Base-by-base conservation (phyloP, 306 rosid species). In the Begonia fuchsioides region DNA sequence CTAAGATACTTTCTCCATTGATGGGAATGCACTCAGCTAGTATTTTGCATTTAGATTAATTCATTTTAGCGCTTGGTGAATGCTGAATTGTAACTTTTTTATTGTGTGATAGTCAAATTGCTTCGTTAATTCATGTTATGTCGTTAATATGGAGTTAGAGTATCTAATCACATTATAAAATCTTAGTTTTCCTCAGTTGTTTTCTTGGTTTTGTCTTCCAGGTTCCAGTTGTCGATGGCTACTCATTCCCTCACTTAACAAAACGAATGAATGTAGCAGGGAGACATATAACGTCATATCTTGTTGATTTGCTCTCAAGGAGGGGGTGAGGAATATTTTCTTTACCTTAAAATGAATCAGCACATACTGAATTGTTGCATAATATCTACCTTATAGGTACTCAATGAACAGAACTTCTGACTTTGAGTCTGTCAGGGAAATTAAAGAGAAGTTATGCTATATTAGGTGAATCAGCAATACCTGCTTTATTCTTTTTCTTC, bases 171-270 rank as follows among this genome's bases (percentile, higher is more conserved):
- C 16, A 46, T 11, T n/a, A 35, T 16, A 18, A n/a, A 12, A 47
- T 26, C 35, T 26, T 26, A 48, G 19, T 9, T 20, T 49, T 38
- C 17, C 1, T 50, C 32, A 39, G 45, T 19, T 12, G 47, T 12
- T 17, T 32, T 39, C 60, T 62, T 57, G 13, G 13, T 53, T 64
- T 48, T 46, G 17, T 58, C 43, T 17, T 73, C 59, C 66, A 92
- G 98, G 98, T 85, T 71, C 98, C 98, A 15, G 98, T 92, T 52
- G 98, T 92, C 63, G 98, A 92, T 53, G 98, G 98, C 66, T 92
- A 85, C 75, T 82, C 94, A 54, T 92, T 92, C 63, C 98, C 98
- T 51, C 96, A 92, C 70, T 83, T 92, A 47, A 92, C 98, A 18
- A 92, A 92, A 62, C 76, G 98, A 66, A 92, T 85, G 98, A 92